Conservation (phyloP, 2,329 filamentous ascomycete species). For the Aspergillus puulaauensis region DNA sequence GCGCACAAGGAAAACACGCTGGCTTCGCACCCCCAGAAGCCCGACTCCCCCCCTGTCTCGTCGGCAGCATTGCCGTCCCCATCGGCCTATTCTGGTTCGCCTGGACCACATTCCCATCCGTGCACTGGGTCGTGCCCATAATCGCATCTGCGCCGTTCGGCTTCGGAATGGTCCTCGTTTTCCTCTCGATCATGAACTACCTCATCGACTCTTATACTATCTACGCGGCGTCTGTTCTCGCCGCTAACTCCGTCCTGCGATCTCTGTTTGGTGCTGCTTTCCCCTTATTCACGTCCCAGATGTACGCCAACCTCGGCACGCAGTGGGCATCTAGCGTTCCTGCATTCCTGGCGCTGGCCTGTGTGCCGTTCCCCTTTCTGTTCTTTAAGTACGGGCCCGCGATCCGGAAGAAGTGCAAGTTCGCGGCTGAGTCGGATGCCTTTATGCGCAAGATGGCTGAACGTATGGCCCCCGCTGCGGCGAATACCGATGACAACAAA, state of each 20-base stretch:
- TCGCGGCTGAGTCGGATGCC: not conserved
- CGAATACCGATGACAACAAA: not conserved
- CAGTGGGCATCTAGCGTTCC: not conserved
- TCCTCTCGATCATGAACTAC: not conserved
- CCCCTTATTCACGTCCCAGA: not conserved
- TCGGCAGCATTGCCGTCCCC: not conserved
- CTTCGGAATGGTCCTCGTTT: constrained; percentile 1
- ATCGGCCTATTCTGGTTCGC: constrained; percentile 7
- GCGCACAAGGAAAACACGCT: constrained; percentile 1
- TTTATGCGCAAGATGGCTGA: not conserved
- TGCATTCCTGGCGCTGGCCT: not conserved
- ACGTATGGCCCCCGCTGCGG: not conserved
- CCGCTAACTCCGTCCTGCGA: not conserved
- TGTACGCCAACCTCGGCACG: not conserved
- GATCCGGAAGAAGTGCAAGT: not conserved
- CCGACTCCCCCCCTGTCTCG: not conserved
- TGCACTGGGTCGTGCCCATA: not conserved
- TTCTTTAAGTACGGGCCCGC: not conserved
- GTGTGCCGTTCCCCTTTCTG: not conserved
- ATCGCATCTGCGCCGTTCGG: not conserved
- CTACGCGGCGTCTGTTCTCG: constrained; percentile 1
- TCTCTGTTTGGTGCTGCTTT: not conserved
- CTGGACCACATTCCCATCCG: not conserved
- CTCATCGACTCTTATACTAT: constrained; percentile 3
- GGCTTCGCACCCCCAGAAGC: not conserved